Evolutionary conservation across 441 rosid genomes (phyloP).

Genomic region (Hura crepitans): DNA sequence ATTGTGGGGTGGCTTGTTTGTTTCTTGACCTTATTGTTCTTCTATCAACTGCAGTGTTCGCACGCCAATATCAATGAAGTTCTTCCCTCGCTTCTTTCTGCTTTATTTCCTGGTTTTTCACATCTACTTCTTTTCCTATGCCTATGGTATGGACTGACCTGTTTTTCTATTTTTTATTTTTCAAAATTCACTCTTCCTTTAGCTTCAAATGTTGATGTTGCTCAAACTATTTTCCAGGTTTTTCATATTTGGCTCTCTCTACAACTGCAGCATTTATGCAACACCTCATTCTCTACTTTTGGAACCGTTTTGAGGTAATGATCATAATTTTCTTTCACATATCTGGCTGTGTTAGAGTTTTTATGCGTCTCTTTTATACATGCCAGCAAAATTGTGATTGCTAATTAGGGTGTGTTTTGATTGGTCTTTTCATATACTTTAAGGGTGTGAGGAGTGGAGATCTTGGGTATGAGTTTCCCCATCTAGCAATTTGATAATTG

Average conservation of each 20-base stretch:
- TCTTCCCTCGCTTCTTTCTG: constrained; percentile 95
- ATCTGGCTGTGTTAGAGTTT: not conserved
- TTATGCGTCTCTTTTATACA: not conserved
- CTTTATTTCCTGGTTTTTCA: constrained; percentile 96
- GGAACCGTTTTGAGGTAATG: constrained; percentile 97
- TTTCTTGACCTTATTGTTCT: constrained; percentile 20
- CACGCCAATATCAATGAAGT: constrained; percentile 97
- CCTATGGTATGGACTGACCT: constrained; percentile 55
- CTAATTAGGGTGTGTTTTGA: too few species aligned
- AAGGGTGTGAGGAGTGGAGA: too few species aligned
- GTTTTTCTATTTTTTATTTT: not conserved
- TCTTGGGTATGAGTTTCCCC: too few species aligned
- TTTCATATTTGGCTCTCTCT: constrained; percentile 84
- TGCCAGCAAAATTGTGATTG: not conserved
- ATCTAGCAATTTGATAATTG: too few species aligned
- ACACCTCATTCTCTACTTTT: constrained; percentile 87
- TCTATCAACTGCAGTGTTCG: constrained; percentile 66
- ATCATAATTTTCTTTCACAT: not conserved
- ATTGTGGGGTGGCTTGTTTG: not conserved
- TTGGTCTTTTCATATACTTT: too few species aligned
- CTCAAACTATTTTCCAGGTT: constrained; percentile 45
- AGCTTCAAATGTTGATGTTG: not conserved
- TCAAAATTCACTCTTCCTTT: not conserved
- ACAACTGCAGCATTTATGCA: constrained; percentile 89
- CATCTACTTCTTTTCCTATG: constrained; percentile 92